These are phyloP conservation scores for Cryptococcus maquisensis DNA, from an alignment of 1,284 basidiomycete genomes.

Conservation along the genomic window DNA sequence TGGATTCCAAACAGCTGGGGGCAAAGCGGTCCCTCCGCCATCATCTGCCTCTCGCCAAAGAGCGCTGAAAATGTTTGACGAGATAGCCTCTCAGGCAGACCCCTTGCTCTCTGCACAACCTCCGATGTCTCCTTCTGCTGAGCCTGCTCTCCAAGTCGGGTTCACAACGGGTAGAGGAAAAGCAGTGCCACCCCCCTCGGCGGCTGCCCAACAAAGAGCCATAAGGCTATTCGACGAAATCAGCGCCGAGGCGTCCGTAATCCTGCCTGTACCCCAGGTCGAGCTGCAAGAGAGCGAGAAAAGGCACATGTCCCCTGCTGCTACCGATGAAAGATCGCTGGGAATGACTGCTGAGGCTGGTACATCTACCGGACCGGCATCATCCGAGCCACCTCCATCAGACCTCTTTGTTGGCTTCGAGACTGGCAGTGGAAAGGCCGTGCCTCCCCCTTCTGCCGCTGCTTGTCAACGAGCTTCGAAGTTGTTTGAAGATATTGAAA, in stretches of 20 bases:
- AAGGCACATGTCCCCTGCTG: background rate
- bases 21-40: no score
- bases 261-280: no score
- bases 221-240: constrained; percentile 21
- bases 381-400: background rate
- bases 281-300: no score
- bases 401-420: constrained; percentile 13
- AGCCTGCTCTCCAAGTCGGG: constrained; percentile 10
- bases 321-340: background rate
- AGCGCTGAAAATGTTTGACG: background rate
- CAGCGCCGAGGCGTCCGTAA: background rate
- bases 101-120: constrained; percentile 2
- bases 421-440: constrained; percentile 12
- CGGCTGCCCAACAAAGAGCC: constrained; percentile 24
- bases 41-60: background rate
- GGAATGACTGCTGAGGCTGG: background rate
- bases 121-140: no score
- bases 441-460: constrained; percentile 18
- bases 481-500: constrained; percentile 13
- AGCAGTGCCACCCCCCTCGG: constrained; percentile 25
- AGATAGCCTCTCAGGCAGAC: constrained; percentile 1
- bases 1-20: no score
- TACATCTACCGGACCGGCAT: no score
- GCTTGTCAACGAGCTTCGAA: constrained; percentile 10
- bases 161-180: constrained; percentile 33